phyloP scores from a whole-genome alignment of 169 alveolate species.

The Plasmodium relictum region DNA sequence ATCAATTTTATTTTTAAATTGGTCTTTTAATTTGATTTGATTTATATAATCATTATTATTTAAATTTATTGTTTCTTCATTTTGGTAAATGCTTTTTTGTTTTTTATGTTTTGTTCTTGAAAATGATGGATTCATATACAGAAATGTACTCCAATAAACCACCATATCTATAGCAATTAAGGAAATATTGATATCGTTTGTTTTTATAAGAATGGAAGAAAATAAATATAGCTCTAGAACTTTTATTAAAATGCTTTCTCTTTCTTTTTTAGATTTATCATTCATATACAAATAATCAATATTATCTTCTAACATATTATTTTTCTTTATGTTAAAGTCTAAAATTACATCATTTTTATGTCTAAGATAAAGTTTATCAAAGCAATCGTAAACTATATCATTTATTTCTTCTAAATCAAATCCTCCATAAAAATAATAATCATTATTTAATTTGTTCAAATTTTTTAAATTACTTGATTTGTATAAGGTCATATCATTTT shows the following conservation, averaged over 20 bases:
- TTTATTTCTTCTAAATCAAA: constrained; percentile 52
- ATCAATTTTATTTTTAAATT: constrained; percentile 40
- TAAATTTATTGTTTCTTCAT: neutral
- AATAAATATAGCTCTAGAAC: constrained; percentile 31
- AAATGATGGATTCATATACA: constrained; percentile 24
- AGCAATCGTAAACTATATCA: constrained; percentile 6
- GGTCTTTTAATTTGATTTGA: constrained; percentile 33
- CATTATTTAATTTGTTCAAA: constrained; percentile 27
- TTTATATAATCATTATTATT: constrained; percentile 24
- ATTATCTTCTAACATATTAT: neutral
- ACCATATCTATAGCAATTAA: constrained; percentile 63
- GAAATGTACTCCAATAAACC: constrained; percentile 31
- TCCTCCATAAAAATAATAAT: constrained; percentile 48
- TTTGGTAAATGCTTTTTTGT: neutral
- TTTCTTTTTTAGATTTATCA: constrained; percentile 1
- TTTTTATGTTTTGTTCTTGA: neutral
- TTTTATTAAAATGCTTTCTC: constrained; percentile 18
- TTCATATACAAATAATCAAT: constrained; percentile 13
- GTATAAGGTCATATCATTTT: neutral
- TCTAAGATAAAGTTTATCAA: constrained; percentile 24
- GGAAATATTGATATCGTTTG: constrained; percentile 33
- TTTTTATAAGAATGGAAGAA: constrained; percentile 38
- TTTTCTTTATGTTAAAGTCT: constrained; percentile 8
- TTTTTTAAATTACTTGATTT: neutral
- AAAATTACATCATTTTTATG: constrained; percentile 7